phyloP scores from a whole-genome alignment of 2,329 filamentous ascomycete genomes.

The Fusarium sp. region DNA sequence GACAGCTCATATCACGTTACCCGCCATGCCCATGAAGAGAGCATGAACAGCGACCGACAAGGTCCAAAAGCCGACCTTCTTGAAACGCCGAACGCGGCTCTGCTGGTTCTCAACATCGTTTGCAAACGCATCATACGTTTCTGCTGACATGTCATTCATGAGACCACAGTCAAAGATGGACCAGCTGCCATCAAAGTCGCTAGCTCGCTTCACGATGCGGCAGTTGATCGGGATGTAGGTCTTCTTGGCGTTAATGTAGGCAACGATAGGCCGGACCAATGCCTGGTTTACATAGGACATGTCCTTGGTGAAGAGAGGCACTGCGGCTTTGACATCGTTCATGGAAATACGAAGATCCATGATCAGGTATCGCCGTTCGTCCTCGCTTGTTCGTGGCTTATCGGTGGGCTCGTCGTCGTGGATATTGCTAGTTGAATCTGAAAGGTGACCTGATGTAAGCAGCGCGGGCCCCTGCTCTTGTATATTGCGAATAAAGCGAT shows the following conservation, averaged over 20 bases:
- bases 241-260: conserved; percentile 95
- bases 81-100: conserved; percentile 85
- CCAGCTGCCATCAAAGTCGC: conserved; percentile 96
- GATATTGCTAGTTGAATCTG: conserved; percentile 46
- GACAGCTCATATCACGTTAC: conserved; percentile 70
- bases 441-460: conserved; percentile 51
- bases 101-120: conserved; percentile 91
- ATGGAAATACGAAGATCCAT: conserved; percentile 96
- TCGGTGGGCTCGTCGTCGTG: conserved; percentile 14
- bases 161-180: conserved; percentile 92
- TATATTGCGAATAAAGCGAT: conserved; percentile 69
- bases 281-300: conserved; percentile 97
- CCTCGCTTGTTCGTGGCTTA: conserved; percentile 51
- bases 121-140: conserved; percentile 95
- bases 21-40: conserved; percentile 93
- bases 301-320: conserved; percentile 91
- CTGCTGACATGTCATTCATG: conserved; percentile 92
- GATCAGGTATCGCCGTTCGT: conserved; percentile 83
- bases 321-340: conserved; percentile 92
- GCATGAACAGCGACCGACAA: conserved; percentile 92
- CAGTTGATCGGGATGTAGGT: conserved; percentile 97
- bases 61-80: conserved; percentile 97
- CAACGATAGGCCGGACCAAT: conserved; percentile 93
- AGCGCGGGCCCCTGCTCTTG: conserved; percentile 47
- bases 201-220: conserved; percentile 87